phyloP scores from a whole-genome alignment of 148 eudicot species.

The Rhododendron vialii region DNA sequence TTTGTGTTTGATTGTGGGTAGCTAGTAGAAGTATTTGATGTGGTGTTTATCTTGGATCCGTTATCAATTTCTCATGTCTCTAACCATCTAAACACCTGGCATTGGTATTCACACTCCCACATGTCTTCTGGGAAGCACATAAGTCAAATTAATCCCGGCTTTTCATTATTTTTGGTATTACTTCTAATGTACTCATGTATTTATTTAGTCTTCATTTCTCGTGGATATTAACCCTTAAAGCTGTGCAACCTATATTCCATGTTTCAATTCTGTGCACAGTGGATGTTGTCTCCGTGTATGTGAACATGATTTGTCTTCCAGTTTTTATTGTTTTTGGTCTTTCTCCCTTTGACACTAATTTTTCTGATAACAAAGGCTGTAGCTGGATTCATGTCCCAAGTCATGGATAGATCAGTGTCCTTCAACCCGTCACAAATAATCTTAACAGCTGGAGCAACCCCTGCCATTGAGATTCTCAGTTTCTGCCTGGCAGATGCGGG shows the following conservation, averaged over 20 bases:
- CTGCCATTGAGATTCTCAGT: constrained; percentile 81
- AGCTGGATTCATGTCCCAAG: constrained; percentile 70
- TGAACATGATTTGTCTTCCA: neutral
- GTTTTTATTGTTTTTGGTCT: neutral
- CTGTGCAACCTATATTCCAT: neutral
- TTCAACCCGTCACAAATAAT: constrained; percentile 65
- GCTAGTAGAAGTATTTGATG: neutral
- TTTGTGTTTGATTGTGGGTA: neutral
- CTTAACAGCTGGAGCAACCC: constrained; percentile 56
- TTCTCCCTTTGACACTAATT: neutral
- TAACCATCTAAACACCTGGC: neutral
- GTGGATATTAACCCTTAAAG: neutral
- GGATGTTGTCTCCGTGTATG: neutral
- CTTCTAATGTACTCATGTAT: neutral
- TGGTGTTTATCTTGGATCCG: neutral
- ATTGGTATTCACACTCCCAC: neutral
- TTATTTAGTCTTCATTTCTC: neutral
- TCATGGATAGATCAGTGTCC: constrained; percentile 43
- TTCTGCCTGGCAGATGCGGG: constrained; percentile 90
- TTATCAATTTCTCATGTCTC: neutral
- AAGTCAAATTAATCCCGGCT: neutral
- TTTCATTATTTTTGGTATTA: neutral
- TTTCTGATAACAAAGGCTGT: constrained; percentile 48
- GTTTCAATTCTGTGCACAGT: neutral
- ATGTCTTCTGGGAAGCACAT: neutral